Evolutionary conservation across 306 rosid genomes (phyloP), one percentile per base, ranked within the genome.

Genomic region (Datisca glomerata): DNA sequence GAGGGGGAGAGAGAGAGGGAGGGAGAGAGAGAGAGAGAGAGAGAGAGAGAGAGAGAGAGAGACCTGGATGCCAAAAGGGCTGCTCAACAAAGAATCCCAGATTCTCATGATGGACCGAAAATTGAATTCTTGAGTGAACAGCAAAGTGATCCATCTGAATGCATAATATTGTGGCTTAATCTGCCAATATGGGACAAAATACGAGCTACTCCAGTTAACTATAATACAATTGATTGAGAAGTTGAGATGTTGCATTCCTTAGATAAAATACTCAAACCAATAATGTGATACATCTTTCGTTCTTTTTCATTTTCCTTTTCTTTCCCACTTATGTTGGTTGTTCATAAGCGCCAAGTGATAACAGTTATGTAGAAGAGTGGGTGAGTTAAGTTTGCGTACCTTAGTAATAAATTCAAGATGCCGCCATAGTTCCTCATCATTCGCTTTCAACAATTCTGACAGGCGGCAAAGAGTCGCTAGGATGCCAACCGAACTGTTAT

Each of bases 71-170:
- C 87, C 95, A 34, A 66, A 80, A 60, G 93, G 74, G 44, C 77
- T 74, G 36, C 73, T 67, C 43, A 85, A 45, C 42, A 85, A 68
- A 55, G 87, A 68, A 69, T 85, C 95, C 93, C 93, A 85, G 42
- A 85, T 80, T 69, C 93, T 74, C 67, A 85, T 21, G 42, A 76
- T 80, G 52, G 66, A 22, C 18, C 63, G 79, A 53, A 80, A 76
- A 47, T 55, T 59, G 60, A 85, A 85, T 59, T 85, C 93, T 51
- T 80, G 87, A 4, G 93, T 85, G 19, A 85, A 76, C 28, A 85
- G 73, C 58, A 76, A 68, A 52, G 87, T 85, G 62, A 85, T 80
- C 95, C 93, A 76, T 53, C 87, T 69, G 63, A 85, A 85, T 55
- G 75, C 95, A 56, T 76, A 85, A 74, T 63, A 80, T 44, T 71